These are phyloP conservation scores for Plasmodium falciparum DNA, from an alignment of 169 alveolate species.

Conservation along the genomic window DNA sequence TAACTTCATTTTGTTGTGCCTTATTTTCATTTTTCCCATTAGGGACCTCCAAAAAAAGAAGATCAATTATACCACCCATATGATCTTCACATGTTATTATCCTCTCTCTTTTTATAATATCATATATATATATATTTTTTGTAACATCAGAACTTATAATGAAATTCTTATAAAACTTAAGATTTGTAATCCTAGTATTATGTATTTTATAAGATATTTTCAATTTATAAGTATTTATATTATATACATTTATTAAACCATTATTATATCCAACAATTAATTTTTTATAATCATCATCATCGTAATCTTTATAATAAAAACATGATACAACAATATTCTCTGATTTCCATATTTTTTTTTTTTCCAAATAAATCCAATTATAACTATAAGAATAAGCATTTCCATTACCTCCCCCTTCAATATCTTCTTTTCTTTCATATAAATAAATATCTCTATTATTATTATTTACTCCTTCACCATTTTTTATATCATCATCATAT, in stretches of 20 bases:
- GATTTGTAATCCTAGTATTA: constrained; percentile 62
- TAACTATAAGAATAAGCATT: constrained; percentile 42
- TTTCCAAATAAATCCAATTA: constrained; percentile 51
- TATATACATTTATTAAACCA: constrained; percentile 55
- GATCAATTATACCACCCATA: constrained; percentile 56
- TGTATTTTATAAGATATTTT: constrained; percentile 53
- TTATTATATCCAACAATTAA: constrained; percentile 67
- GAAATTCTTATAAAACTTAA: constrained; percentile 59
- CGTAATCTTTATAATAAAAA: constrained; percentile 7
- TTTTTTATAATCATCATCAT: constrained; percentile 11
- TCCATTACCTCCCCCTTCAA: constrained; percentile 11
- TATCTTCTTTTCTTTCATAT: constrained; percentile 43
- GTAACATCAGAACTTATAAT: constrained; percentile 66
- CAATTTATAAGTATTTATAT: constrained; percentile 45
- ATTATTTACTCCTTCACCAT: constrained; percentile 3
- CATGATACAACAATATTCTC: constrained; percentile 48
- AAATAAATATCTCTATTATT: constrained; percentile 35
- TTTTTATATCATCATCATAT: neutral
- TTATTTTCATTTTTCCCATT: neutral
- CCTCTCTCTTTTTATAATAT: constrained; percentile 17
- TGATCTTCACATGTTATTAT: constrained; percentile 57
- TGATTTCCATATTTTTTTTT: constrained; percentile 57
- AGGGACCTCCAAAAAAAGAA: constrained; percentile 48
- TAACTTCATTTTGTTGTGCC: neutral
- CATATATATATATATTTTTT: constrained; percentile 60